phyloP scores from a whole-genome alignment of 345 rosid species.

The Eutrema yunnanense region DNA sequence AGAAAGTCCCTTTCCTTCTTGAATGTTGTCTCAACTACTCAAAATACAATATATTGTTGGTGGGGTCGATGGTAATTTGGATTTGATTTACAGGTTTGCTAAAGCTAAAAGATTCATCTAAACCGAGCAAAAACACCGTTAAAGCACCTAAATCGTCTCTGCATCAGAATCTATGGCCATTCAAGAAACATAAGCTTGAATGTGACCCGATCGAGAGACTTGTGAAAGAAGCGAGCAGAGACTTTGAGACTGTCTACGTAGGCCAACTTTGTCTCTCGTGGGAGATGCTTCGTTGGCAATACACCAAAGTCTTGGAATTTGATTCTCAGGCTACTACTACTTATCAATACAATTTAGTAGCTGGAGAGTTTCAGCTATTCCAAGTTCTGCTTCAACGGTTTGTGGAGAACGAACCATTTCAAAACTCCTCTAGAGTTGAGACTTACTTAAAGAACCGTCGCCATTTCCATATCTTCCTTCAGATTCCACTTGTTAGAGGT shows the following conservation, averaged over 20 bases:
- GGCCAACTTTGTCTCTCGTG: constrained; percentile 84
- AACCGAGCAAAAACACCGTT: constrained; percentile 10
- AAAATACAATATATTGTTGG: not conserved
- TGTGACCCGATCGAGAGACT: constrained; percentile 34
- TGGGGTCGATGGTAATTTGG: not conserved
- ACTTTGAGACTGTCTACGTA: constrained; percentile 72
- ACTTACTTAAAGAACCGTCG: constrained; percentile 57
- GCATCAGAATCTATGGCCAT: constrained; percentile 36
- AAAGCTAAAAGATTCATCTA: constrained; percentile 41
- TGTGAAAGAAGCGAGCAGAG: constrained; percentile 40
- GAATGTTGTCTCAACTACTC: constrained; percentile 17
- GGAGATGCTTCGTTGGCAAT: constrained; percentile 88
- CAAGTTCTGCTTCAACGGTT: constrained; percentile 77
- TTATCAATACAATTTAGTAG: constrained; percentile 57
- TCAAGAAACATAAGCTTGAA: constrained; percentile 36
- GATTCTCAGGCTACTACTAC: constrained; percentile 32
- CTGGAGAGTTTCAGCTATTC: constrained; percentile 71
- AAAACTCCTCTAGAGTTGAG: constrained; percentile 47
- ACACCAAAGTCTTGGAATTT: constrained; percentile 44
- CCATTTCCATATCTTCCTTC: constrained; percentile 52
- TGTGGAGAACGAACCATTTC: constrained; percentile 79
- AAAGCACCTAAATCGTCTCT: constrained; percentile 24
- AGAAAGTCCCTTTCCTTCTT: constrained; percentile 11
- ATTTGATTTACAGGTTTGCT: constrained; percentile 43
- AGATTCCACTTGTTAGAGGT: constrained; percentile 74